These are phyloP conservation scores for Termitomyces bulborhizus DNA, from an alignment of 768 basidiomycete genomes.

Conservation along the genomic window DNA sequence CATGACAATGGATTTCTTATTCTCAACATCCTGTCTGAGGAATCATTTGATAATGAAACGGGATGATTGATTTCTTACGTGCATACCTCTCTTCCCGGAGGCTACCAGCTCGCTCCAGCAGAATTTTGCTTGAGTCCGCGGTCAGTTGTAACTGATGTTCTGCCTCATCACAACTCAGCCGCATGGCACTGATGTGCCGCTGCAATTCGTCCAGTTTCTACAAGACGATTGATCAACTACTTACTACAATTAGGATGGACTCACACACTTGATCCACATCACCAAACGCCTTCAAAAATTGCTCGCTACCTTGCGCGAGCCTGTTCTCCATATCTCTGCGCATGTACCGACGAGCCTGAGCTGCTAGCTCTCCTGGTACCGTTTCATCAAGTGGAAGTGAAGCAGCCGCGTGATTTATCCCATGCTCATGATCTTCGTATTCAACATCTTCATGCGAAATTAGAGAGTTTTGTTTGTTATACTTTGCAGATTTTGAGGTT, in stretches of 20 bases:
- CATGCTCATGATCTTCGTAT: slow-evolving; percentile 28
- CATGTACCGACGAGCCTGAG: slow-evolving; percentile 71
- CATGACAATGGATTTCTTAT: slow-evolving; percentile 65
- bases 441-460: slow-evolving; percentile 21
- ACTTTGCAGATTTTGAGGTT: slow-evolving; percentile 20
- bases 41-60: background rate
- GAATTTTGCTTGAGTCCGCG: slow-evolving; percentile 65
- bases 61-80: slow-evolving; percentile 11
- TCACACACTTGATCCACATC: slow-evolving; percentile 84
- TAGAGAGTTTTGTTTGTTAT: slow-evolving; percentile 24
- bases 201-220: slow-evolving; percentile 86
- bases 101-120: slow-evolving; percentile 80
- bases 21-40: slow-evolving; percentile 60
- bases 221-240: slow-evolving; percentile 3
- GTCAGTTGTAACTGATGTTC: slow-evolving; percentile 71
- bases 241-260: background rate
- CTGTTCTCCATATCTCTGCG: slow-evolving; percentile 81
- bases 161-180: slow-evolving; percentile 74
- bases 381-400: slow-evolving; percentile 23
- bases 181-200: slow-evolving; percentile 75
- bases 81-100: slow-evolving; percentile 67
- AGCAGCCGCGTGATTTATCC: slow-evolving; percentile 5
- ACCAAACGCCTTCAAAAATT: slow-evolving; percentile 79
- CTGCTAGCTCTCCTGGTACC: slow-evolving; percentile 57
- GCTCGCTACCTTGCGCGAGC: slow-evolving; percentile 73